These are phyloP conservation scores for Aspergillus sp. DNA, from an alignment of 2,329 filamentous ascomycete genomes.

Conservation along the genomic window DNA sequence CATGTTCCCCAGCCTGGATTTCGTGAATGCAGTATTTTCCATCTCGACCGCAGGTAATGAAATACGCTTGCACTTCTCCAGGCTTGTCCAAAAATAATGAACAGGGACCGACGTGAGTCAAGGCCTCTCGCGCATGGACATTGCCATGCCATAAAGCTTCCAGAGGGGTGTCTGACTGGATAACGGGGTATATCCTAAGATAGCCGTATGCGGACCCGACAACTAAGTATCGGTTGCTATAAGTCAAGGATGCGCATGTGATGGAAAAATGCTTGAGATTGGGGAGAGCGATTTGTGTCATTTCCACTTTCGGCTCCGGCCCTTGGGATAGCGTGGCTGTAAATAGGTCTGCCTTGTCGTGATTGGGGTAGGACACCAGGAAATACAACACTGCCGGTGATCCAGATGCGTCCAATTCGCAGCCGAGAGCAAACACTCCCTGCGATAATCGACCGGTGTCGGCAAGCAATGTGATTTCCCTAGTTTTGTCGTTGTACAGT, in stretches of 20 bases:
- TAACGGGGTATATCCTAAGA: constrained; percentile 48
- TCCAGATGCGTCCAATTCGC: constrained; percentile 6
- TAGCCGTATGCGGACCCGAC: constrained; percentile 58
- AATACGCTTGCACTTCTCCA: constrained; percentile 27
- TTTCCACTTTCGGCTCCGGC: constrained; percentile 39
- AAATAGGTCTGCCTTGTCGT: constrained; percentile 30
- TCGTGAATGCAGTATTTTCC: constrained; percentile 69
- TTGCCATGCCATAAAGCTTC: constrained; percentile 25
- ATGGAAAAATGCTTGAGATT: constrained; percentile 49
- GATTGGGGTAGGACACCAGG: constrained; percentile 24
- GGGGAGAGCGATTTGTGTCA: constrained; percentile 32
- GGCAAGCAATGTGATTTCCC: constrained; percentile 25
- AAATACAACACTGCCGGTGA: constrained; percentile 20
- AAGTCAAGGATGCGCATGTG: constrained; percentile 48
- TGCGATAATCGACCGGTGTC: constrained; percentile 28
- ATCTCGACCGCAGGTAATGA: constrained; percentile 75
- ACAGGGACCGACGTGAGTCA: constrained; percentile 60
- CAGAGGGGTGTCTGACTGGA: constrained; percentile 15
- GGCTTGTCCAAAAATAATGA: constrained; percentile 12
- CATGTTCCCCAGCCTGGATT: constrained; percentile 1
- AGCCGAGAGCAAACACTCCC: constrained; percentile 25
- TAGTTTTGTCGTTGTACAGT: constrained; percentile 34
- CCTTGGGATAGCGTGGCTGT: constrained; percentile 15
- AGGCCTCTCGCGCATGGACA: constrained; percentile 58
- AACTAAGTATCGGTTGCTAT: constrained; percentile 36